These are phyloP conservation scores for Dendryphion nanum DNA, from an alignment of 2,329 filamentous ascomycete species.

Conservation along the genomic window DNA sequence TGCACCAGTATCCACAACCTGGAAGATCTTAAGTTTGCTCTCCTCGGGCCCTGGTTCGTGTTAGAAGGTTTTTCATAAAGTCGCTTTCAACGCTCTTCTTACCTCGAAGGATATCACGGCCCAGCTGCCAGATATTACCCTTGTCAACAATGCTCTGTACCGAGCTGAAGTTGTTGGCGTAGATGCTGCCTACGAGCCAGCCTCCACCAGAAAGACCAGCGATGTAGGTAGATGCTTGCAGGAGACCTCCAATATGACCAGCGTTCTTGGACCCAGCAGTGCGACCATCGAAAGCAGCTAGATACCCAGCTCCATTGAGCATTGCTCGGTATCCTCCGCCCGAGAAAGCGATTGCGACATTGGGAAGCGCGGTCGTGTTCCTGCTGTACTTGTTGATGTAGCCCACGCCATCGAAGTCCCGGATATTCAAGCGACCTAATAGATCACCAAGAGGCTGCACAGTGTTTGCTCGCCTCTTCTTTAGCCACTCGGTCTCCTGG, in stretches of 20 bases:
- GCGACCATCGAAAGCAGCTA: constrained; percentile 76
- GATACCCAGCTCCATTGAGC: constrained; percentile 75
- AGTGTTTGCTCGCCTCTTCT: constrained; percentile 69
- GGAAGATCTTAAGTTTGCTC: no score
- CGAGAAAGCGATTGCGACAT: constrained; percentile 74
- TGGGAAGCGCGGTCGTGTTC: constrained; percentile 60
- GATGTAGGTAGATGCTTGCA: constrained; percentile 80
- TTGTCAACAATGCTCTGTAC: constrained; percentile 56
- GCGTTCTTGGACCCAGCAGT: constrained; percentile 59
- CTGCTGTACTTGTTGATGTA: constrained; percentile 65
- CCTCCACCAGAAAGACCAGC: constrained; percentile 78
- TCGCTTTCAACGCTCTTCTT: no score
- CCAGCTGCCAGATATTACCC: constrained; percentile 61
- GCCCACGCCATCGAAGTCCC: constrained; percentile 69
- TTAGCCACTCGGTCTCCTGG: constrained; percentile 73
- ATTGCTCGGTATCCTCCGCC: constrained; percentile 87
- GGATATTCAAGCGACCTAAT: constrained; percentile 68
- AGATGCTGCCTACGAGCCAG: constrained; percentile 83
- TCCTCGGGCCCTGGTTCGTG: no score
- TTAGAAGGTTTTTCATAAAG: no score
- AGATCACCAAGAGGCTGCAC: constrained; percentile 73
- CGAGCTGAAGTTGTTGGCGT: constrained; percentile 73
- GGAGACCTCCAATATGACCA: constrained; percentile 74
- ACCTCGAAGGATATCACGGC: constrained; percentile 60
- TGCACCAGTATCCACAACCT: constrained; percentile 54